Evolutionary conservation across 148 eudicot species (phyloP).

Genomic region (Suaeda aralocaspica): DNA sequence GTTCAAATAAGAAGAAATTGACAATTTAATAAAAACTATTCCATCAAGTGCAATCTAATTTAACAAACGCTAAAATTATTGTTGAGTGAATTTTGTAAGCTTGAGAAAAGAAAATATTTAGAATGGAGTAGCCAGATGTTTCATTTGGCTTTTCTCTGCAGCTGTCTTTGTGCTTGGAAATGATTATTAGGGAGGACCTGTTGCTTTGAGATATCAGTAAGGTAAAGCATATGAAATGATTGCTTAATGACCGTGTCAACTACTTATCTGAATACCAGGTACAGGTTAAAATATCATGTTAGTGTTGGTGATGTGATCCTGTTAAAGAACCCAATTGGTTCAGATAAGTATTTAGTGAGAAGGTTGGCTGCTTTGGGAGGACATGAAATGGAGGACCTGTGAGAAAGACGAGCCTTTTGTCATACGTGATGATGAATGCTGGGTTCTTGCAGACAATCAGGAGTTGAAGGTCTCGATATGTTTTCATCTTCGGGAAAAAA

Average conservation of each 20-base stretch:
- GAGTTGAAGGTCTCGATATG: conserved; percentile 24
- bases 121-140: too few species aligned
- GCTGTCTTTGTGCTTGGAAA: neutral
- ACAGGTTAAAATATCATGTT: conserved; percentile 1
- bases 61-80: too few species aligned
- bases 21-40: too few species aligned
- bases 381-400: conserved; percentile 24
- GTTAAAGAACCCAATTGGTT: conserved; percentile 21
- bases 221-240: too few species aligned
- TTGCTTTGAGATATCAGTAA: neutral
- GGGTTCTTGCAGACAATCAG: conserved; percentile 31
- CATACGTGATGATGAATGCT: conserved; percentile 14
- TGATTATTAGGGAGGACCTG: neutral
- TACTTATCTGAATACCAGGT: conserved; percentile 17
- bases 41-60: too few species aligned
- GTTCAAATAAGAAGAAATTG: too few species aligned
- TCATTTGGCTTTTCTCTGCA: neutral
- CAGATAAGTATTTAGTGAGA: conserved; percentile 20
- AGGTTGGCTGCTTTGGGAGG: conserved; percentile 33
- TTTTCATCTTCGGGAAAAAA: neutral
- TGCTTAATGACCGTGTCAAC: neutral
- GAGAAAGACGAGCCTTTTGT: conserved; percentile 26
- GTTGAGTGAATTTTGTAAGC: too few species aligned
- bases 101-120: too few species aligned
- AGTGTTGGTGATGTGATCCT: conserved; percentile 32